Conservation (phyloP, 768 basidiomycete species). For the Nidularia pulvinata region DNA sequence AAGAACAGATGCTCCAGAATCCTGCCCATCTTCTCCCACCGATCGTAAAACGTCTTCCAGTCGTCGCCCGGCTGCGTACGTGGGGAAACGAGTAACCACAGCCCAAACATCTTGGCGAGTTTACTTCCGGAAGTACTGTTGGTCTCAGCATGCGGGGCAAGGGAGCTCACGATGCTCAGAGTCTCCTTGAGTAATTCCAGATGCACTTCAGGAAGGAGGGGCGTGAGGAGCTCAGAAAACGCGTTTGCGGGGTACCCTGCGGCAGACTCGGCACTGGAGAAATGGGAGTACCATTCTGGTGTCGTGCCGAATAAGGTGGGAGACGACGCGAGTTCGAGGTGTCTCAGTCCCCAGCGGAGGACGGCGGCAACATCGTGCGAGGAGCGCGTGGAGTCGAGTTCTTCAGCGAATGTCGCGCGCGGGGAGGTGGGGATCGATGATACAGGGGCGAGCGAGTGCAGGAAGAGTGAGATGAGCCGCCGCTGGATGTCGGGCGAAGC, state of each 20-base stretch:
- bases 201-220: slow-evolving; percentile 59
- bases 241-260: slow-evolving; percentile 59
- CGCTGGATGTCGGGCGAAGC: slow-evolving; percentile 69
- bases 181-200: slow-evolving; percentile 55
- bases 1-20: slow-evolving; percentile 80
- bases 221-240: slow-evolving; percentile 61
- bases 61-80: slow-evolving; percentile 50
- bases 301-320: slow-evolving; percentile 56
- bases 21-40: slow-evolving; percentile 76
- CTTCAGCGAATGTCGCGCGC: slow-evolving; percentile 64
- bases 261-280: slow-evolving; percentile 57
- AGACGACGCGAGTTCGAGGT: slow-evolving; percentile 50
- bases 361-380: slow-evolving; percentile 82
- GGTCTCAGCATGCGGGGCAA: slow-evolving; percentile 70
- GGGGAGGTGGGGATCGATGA: slow-evolving; percentile 38
- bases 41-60: slow-evolving; percentile 65
- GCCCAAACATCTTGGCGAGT: slow-evolving; percentile 67
- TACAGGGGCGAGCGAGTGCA: slow-evolving; percentile 61
- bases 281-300: slow-evolving; percentile 68
- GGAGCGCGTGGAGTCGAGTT: slow-evolving; percentile 62
- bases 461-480: slow-evolving; percentile 68
- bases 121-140: slow-evolving; percentile 82
- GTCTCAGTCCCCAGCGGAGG: slow-evolving; percentile 79
- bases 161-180: slow-evolving; percentile 63
- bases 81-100: slow-evolving; percentile 64